Base-by-base conservation (phyloP, 257 asterid species). In the Parsonsia alboflavescens region DNA sequence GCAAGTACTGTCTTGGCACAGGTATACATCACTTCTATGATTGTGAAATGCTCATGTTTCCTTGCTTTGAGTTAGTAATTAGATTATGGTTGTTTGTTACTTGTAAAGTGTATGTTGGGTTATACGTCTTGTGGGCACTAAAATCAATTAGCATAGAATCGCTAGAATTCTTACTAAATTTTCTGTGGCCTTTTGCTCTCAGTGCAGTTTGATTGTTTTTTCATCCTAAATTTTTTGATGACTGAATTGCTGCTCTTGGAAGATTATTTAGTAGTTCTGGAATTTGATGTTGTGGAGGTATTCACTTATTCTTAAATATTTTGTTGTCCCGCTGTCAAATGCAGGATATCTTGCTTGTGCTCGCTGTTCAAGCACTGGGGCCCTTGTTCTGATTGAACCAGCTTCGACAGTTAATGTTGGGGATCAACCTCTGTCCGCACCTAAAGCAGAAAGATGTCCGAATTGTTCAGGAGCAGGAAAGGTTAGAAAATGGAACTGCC, bases 341-440 rank as follows among this genome's bases (percentile, higher is more conserved):
- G 73, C 89, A 93, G 97, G 98, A 71, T 93, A 93, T 84, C 97
- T 93, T 46, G 97, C 98, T 17, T 93, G 98, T 77, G 98, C 98
- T 74, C 94, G 96, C 50, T 93, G 98, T 79, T 84, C 97, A 78
- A 91, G 82, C 82, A 83, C 92, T 16, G 98, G 97, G 36, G 87
- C 95, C 52, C 86, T 89, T 72, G 89, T 93, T 77, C 96, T 91
- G 79, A 83, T 83, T 21, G 90, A 89, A 76, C 97, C 97, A 66
- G 85, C 87, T 77, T 89, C 96, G 19, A 79, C 88, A 33, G 73
- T 83, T 69, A 84, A 80, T 57, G 78, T 86, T 0, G 89, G 84
- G 48, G 85, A 84, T 80, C 81, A 73, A 79, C 91, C 91, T 53
- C 82, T 86, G 17, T 83, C 92, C 56, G 85, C 91, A 63, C 90